Evolutionary conservation across 2,329 filamentous ascomycete species (phyloP).

Genomic region (Arthrocladium fulminans): DNA sequence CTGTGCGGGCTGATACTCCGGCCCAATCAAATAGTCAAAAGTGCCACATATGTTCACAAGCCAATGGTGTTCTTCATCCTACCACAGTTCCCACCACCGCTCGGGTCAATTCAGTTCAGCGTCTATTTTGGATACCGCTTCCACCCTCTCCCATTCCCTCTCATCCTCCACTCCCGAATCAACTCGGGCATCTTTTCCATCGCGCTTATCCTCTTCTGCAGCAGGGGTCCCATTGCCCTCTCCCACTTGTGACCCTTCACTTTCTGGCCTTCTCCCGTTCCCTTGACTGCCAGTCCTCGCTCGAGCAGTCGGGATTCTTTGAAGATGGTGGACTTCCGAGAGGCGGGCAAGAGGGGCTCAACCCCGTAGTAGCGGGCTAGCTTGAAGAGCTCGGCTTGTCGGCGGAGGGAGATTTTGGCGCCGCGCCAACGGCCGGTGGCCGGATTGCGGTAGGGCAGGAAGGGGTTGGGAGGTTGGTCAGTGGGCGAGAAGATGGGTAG

Average conservation of each 20-base stretch:
- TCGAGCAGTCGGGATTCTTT: slow-evolving; percentile 62
- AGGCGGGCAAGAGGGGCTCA: slow-evolving; percentile 68
- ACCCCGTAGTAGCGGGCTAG: slow-evolving; percentile 70
- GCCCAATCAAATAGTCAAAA: too few relatives aligned
- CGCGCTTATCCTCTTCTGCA: slow-evolving; percentile 82
- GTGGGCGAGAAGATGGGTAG: slow-evolving; percentile 22
- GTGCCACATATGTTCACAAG: too few relatives aligned
- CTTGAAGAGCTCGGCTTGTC: slow-evolving; percentile 86
- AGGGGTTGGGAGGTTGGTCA: slow-evolving; percentile 64
- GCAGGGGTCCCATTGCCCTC: slow-evolving; percentile 68
- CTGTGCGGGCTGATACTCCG: too few relatives aligned
- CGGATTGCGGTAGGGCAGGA: slow-evolving; percentile 69
- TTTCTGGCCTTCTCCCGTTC: slow-evolving; percentile 81
- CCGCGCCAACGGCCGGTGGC: slow-evolving; percentile 74
- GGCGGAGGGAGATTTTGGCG: slow-evolving; percentile 70
- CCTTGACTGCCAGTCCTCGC: slow-evolving; percentile 75
- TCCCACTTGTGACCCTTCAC: slow-evolving; percentile 96
- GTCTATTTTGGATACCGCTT: slow-evolving; percentile 58
- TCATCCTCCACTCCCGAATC: slow-evolving; percentile 82
- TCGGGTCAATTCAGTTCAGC: too few relatives aligned
- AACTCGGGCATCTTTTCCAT: slow-evolving; percentile 93
- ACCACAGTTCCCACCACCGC: too few relatives aligned
- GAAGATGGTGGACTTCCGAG: slow-evolving; percentile 63
- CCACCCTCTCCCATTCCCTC: slow-evolving; percentile 64
- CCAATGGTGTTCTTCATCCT: too few relatives aligned